Conservation (phyloP, 2,329 filamentous ascomycete species). For the Pleurostoma richardsiae region DNA sequence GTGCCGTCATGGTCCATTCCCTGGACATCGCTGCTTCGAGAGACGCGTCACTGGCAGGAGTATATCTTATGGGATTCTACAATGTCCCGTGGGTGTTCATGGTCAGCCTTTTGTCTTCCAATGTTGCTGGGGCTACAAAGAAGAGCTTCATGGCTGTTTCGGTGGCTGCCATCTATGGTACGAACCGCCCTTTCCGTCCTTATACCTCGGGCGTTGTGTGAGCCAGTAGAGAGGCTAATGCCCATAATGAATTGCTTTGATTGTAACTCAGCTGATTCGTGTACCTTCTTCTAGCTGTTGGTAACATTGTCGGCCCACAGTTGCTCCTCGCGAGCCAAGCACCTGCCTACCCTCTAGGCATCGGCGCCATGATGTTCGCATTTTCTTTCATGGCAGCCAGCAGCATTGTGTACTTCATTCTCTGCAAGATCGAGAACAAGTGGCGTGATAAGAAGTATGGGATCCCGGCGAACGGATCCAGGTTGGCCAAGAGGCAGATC, state of each 20-base stretch:
- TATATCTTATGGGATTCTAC: slow-evolving; percentile 12
- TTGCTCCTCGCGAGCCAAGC: background rate
- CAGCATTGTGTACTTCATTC: background rate
- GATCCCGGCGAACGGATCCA: background rate
- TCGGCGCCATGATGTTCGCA: slow-evolving; percentile 2
- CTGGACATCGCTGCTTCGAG: slow-evolving; percentile 11
- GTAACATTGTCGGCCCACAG: background rate
- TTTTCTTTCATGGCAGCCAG: background rate
- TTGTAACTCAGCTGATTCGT: background rate
- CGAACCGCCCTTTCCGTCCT: background rate
- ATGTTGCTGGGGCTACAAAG: slow-evolving; percentile 21
- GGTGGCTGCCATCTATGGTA: slow-evolving; percentile 18
- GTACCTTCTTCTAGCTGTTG: slow-evolving; percentile 5
- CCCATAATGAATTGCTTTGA: no score
- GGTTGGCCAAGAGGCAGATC: no score
- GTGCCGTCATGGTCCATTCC: slow-evolving; percentile 4
- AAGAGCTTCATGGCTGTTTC: slow-evolving; percentile 22
- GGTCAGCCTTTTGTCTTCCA: slow-evolving; percentile 21
- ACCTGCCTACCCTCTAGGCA: background rate
- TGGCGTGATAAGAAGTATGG: slow-evolving; percentile 5
- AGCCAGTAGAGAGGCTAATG: no score
- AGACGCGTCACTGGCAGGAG: slow-evolving; percentile 19
- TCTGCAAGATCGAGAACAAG: background rate
- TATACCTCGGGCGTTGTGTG: background rate
- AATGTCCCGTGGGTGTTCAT: slow-evolving; percentile 20